Conservation (phyloP, 2,329 filamentous ascomycete species). For the Fusarium pseudoanthophilum region DNA sequence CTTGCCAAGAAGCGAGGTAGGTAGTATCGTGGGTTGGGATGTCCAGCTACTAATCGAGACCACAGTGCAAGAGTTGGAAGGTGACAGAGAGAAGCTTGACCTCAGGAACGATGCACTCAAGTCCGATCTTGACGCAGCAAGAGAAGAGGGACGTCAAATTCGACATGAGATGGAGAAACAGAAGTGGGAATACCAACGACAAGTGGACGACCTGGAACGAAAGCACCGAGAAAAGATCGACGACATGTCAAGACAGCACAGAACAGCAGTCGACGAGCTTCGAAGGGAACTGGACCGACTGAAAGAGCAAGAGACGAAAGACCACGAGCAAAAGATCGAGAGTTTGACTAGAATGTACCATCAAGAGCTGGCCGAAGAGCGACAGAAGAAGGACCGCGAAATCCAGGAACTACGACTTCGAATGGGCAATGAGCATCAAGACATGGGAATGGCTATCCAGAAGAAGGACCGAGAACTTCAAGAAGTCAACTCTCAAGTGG, state of each 20-base stretch:
- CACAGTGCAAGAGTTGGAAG: slow-evolving; percentile 61
- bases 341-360: slow-evolving; percentile 71
- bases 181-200: slow-evolving; percentile 53
- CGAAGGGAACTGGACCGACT: slow-evolving; percentile 58
- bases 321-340: slow-evolving; percentile 75
- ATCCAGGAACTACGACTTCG: slow-evolving; percentile 70
- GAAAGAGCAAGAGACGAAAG: slow-evolving; percentile 60
- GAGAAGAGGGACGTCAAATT: slow-evolving; percentile 50
- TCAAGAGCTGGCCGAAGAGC: slow-evolving; percentile 73
- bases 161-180: slow-evolving; percentile 52
- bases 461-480: slow-evolving; percentile 66
- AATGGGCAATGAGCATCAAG: slow-evolving; percentile 63
- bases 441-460: slow-evolving; percentile 58
- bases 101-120: slow-evolving; percentile 64
- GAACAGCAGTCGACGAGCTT: slow-evolving; percentile 49
- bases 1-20: slow-evolving; percentile 80
- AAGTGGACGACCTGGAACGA: slow-evolving; percentile 64
- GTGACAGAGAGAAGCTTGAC: slow-evolving; percentile 58
- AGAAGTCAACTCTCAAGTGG: slow-evolving; percentile 56
- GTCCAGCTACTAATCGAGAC: neutral
- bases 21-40: slow-evolving; percentile 40
- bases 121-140: slow-evolving; percentile 66
- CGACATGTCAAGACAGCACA: slow-evolving; percentile 51
- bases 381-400: slow-evolving; percentile 67
- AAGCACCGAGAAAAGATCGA: slow-evolving; percentile 51